Conservation (phyloP, 352 stramenopile genomes). For the Phytophthora gonapodyides region DNA sequence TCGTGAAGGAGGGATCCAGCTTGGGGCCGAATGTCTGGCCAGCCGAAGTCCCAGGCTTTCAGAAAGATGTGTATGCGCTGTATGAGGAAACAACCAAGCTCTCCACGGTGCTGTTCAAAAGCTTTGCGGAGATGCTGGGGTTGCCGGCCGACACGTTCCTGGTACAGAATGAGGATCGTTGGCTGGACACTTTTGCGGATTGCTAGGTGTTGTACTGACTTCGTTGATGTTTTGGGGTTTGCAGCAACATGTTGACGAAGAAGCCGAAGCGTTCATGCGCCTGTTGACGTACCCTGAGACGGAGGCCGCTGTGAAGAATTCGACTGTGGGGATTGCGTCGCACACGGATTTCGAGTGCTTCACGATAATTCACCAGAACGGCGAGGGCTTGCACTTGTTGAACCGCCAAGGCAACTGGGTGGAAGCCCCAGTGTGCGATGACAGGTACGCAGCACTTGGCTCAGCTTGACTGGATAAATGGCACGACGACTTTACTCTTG, state of each 20-base stretch:
- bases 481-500: too few species aligned
- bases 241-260: constrained; percentile 71
- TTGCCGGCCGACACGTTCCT: constrained; percentile 64
- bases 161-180: constrained; percentile 27
- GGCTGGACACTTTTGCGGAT: constrained; percentile 2
- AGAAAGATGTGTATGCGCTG: constrained; percentile 67
- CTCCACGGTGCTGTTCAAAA: constrained; percentile 67
- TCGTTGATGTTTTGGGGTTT: constrained; percentile 22
- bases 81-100: constrained; percentile 78
- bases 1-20: constrained; percentile 63
- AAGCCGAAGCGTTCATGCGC: constrained; percentile 79
- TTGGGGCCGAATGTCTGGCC: constrained; percentile 83
- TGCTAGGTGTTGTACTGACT: constrained; percentile 13
- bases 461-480: not conserved
- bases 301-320: constrained; percentile 50
- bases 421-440: constrained; percentile 67
- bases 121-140: constrained; percentile 82
- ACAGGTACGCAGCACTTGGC: constrained; percentile 41
- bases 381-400: constrained; percentile 65
- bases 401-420: constrained; percentile 68
- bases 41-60: constrained; percentile 59
- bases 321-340: constrained; percentile 76
- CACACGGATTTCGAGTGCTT: constrained; percentile 89
- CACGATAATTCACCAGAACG: constrained; percentile 87
- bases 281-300: constrained; percentile 75